These are phyloP conservation scores for Hanseniaspora opuntiae DNA, from an alignment of 805 yeast species.

Conservation along the genomic window DNA sequence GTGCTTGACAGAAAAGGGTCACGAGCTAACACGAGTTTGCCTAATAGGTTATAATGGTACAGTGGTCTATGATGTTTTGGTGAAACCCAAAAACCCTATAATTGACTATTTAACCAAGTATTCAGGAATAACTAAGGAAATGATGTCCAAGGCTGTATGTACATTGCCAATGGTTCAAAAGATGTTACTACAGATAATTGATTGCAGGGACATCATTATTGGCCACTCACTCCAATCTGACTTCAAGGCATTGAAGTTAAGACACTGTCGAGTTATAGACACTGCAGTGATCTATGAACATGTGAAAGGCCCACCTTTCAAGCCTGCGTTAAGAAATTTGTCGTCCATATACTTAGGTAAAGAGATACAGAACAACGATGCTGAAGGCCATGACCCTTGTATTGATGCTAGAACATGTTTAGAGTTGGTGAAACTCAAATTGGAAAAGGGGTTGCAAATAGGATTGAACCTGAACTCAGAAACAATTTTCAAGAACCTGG, in stretches of 20 bases:
- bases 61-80: slow-evolving; percentile 56
- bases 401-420: slow-evolving; percentile 77
- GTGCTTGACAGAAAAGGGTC: slow-evolving; percentile 52
- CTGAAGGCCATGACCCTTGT: slow-evolving; percentile 65
- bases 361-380: slow-evolving; percentile 52
- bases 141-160: slow-evolving; percentile 47
- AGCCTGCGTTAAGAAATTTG: slow-evolving; percentile 66
- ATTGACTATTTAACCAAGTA: slow-evolving; percentile 69
- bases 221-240: slow-evolving; percentile 90
- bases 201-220: slow-evolving; percentile 52
- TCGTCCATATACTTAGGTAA: slow-evolving; percentile 41
- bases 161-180: slow-evolving; percentile 56
- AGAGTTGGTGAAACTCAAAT: slow-evolving; percentile 57
- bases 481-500: slow-evolving; percentile 31
- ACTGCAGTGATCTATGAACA: slow-evolving; percentile 69
- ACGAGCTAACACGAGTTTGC: slow-evolving; percentile 65
- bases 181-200: slow-evolving; percentile 35
- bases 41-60: slow-evolving; percentile 50
- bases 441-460: slow-evolving; percentile 49
- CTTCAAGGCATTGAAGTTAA: slow-evolving; percentile 50
- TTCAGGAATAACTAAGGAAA: slow-evolving; percentile 75
- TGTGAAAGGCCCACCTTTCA: slow-evolving; percentile 67
- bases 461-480: slow-evolving; percentile 41
- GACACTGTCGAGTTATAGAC: slow-evolving; percentile 67
- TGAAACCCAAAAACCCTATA: slow-evolving; percentile 63